phyloP scores from a whole-genome alignment of 140 eudicot species.

The Ambrosia hybrid region DNA sequence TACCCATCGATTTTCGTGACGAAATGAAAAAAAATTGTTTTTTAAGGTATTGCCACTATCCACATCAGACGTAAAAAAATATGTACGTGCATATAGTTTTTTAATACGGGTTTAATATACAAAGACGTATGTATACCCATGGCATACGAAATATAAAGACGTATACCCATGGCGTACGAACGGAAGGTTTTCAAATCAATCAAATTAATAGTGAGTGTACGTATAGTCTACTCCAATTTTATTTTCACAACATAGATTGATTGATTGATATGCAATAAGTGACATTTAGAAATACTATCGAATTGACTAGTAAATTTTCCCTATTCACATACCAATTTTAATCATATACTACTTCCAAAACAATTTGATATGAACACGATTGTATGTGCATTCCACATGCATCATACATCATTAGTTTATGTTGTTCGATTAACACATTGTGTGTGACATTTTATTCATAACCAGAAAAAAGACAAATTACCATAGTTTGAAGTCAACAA shows the following conservation, averaged over 20 bases:
- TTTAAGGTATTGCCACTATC: too few relatives aligned
- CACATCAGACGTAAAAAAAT: too few relatives aligned
- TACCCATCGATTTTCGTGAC: too few relatives aligned
- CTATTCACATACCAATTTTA: background rate
- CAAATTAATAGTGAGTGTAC: too few relatives aligned
- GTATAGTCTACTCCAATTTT: too few relatives aligned
- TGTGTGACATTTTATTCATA: slow-evolving; percentile 5
- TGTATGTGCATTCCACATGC: slow-evolving; percentile 10
- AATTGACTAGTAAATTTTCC: background rate
- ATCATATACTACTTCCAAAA: background rate
- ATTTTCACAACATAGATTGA: background rate
- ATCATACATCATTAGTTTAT: slow-evolving; percentile 20
- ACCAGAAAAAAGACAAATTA: background rate
- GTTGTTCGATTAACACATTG: slow-evolving; percentile 1
- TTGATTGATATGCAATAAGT: background rate
- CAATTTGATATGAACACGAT: slow-evolving; percentile 8
- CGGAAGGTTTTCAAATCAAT: too few relatives aligned
- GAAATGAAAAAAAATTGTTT: too few relatives aligned
- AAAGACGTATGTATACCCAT: too few relatives aligned
- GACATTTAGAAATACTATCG: background rate
- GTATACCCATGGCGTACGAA: too few relatives aligned
- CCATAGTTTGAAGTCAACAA: slow-evolving; percentile 3
- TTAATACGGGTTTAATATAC: too few relatives aligned
- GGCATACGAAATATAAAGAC: too few relatives aligned
- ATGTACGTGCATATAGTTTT: too few relatives aligned